Base-by-base conservation (phyloP, 768 basidiomycete genomes). In the Boletus insuetus region DNA sequence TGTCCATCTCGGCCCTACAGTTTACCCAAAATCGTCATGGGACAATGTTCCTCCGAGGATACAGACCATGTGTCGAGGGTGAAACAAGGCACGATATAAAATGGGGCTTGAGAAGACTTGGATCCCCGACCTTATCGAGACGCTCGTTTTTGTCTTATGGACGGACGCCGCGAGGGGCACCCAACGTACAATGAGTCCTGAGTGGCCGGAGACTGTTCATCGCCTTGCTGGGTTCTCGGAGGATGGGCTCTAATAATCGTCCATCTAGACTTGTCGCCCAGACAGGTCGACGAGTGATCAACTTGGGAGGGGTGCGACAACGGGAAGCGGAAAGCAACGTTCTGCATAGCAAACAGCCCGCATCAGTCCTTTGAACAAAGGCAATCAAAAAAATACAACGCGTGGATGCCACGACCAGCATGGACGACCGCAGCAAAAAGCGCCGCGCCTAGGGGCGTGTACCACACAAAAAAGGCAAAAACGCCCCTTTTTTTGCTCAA, bases 391-490 rank as follows among this genome's bases (percentile, higher is more conserved):
- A 48, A 57, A 56, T 45, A 40, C 16, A 38, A 47, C 64, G 55
- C 65, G 63, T 66, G 66, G 56, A 50, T 29, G 35, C 90, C 94
- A 54, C 85, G 96, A 59, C 86, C 92, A 66, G 43, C 53, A 64
- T 39, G 57, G 46, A 29, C 6, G 47, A 38, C 47, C 86, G 89
- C 74, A 98, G 94, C 55, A 53, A 34, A 84, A 85, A 64, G 78
- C 89, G 74, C 95, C 92, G 20, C 75, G 88, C 68, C 77, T 14
- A 35, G 34, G 12, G 14, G 34, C 92, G 73, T 94, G 98, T 77
- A 52, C 65, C 39, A 38, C 54, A 58, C 66, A 41, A 47, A 69
- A 85, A 86, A 74, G 83, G 84, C 70, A 94, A 93, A 75, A 86
- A 90, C 65, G 84, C 92, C 17, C 79, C 64, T 51, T 49, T 47